These are phyloP conservation scores for Pseudogymnoascus sp. DNA, from an alignment of 2,329 filamentous ascomycete species.

Conservation along the genomic window DNA sequence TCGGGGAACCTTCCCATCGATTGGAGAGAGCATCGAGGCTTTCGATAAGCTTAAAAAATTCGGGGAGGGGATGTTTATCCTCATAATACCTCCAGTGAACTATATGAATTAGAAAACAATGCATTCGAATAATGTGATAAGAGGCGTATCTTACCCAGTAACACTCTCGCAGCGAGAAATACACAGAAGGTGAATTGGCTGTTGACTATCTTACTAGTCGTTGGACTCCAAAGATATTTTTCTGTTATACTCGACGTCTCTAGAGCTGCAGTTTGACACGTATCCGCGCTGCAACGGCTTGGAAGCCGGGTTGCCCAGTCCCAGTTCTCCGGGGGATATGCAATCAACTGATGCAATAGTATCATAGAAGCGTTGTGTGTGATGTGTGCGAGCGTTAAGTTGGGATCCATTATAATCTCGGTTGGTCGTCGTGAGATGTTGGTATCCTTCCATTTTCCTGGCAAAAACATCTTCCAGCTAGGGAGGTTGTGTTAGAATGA, in stretches of 20 bases:
- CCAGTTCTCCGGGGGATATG: constrained; percentile 25
- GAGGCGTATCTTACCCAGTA: constrained; percentile 20
- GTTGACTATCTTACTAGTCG: constrained; percentile 17
- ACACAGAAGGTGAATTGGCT: constrained; percentile 28
- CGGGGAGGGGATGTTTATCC: constrained; percentile 17
- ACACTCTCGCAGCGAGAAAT: constrained; percentile 27
- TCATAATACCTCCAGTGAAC: constrained; percentile 24
- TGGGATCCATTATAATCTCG: constrained; percentile 29
- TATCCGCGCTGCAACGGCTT: constrained; percentile 26
- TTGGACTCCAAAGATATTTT: constrained; percentile 25
- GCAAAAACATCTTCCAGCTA: constrained; percentile 41
- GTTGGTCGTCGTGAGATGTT: constrained; percentile 27
- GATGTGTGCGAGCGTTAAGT: constrained; percentile 31
- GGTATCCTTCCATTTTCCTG: constrained; percentile 36
- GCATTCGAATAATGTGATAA: background rate
- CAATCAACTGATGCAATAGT: constrained; percentile 30
- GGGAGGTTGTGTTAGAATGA: background rate
- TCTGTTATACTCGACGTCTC: constrained; percentile 29
- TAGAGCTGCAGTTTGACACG: constrained; percentile 26
- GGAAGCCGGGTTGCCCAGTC: constrained; percentile 23
- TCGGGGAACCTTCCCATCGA: constrained; percentile 17
- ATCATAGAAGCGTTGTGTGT: constrained; percentile 33
- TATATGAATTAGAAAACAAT: background rate
- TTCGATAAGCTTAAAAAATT: constrained; percentile 23
- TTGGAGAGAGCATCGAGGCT: constrained; percentile 22